Evolutionary conservation across 2,329 filamentous ascomycete genomes (phyloP), one percentile per base, ranked within the genome.

Genomic region (Colletotrichum sp.): DNA sequence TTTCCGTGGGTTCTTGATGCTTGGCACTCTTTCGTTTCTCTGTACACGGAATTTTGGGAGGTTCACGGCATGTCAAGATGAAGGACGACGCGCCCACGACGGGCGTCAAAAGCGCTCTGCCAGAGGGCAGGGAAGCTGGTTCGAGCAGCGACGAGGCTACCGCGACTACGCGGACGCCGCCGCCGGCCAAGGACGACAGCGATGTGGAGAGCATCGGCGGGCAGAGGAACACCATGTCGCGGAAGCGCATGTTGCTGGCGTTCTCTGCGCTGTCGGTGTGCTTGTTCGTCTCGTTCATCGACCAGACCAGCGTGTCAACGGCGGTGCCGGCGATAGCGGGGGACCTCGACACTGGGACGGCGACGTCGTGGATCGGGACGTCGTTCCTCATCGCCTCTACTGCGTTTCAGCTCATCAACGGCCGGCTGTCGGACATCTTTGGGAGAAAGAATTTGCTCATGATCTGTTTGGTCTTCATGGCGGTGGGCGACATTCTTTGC

Each of bases 301-400:
- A 87, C 79, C 81, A 87, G 76, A 82, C 84, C 26, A 79, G 81
- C 21, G 81, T 85, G 4, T 81, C 81, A 2, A 84, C 83, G 1
- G 81, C 83, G 0, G 78, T 83, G 0, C 85, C 87, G 4, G 85
- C 87, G 3, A 87, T 85, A 2, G 82, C 83, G 0, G 74, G 68
- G 6, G 82, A 83, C 1, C 77, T 85, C 1, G 73, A 81, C 32
- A 82, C 83, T 0, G 82, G 81, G 1, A 79, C 82, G 1, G 81
- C 83, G 5, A 83, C 80, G 6, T 81, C 81, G 0, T 85, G 84
- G 84, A 80, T 84, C 2, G 84, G 84, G 21, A 84, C 82, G n/a
- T 85, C 81, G 64, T 87, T 80, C 65, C 81, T 83, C 16, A 81
- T 86, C 16, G 84, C 85, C 1, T 83, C 81, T 15, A 86, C 85